Conservation (phyloP, 2,329 filamentous ascomycete genomes). For the Curvularia spicifera region DNA sequence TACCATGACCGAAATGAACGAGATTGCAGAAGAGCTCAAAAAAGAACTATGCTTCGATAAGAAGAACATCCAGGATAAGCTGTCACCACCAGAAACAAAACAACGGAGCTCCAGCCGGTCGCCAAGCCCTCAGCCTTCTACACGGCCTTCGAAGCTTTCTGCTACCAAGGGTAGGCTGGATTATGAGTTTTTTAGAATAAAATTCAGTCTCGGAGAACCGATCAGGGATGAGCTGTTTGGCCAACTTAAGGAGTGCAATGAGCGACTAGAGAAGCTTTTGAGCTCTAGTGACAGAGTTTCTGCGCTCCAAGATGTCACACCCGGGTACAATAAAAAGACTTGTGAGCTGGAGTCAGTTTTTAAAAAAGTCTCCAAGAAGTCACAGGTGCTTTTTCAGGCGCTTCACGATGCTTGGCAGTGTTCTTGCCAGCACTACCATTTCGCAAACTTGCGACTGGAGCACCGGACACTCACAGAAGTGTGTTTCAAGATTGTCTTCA, state of each 20-base stretch:
- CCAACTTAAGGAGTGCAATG: constrained; percentile 28
- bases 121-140: neutral
- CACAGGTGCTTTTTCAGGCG: constrained; percentile 25
- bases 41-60: neutral
- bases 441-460: constrained; percentile 29
- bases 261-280: constrained; percentile 28
- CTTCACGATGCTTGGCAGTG: constrained; percentile 29
- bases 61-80: neutral
- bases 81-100: neutral
- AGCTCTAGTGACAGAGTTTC: constrained; percentile 25
- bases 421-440: constrained; percentile 30
- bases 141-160: neutral
- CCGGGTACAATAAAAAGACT: constrained; percentile 12
- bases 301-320: constrained; percentile 12
- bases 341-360: constrained; percentile 17
- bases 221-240: constrained; percentile 22
- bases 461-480: constrained; percentile 27
- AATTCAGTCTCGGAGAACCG: constrained; percentile 25
- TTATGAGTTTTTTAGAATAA: constrained; percentile 25
- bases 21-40: neutral
- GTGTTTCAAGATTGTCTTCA: constrained; percentile 30
- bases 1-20: neutral
- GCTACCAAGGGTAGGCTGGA: constrained; percentile 3
- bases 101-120: neutral
- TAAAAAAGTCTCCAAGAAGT: constrained; percentile 21